Base-by-base conservation (phyloP, 1,139 yeast species). In the Candida pseudoviswanathii region DNA sequence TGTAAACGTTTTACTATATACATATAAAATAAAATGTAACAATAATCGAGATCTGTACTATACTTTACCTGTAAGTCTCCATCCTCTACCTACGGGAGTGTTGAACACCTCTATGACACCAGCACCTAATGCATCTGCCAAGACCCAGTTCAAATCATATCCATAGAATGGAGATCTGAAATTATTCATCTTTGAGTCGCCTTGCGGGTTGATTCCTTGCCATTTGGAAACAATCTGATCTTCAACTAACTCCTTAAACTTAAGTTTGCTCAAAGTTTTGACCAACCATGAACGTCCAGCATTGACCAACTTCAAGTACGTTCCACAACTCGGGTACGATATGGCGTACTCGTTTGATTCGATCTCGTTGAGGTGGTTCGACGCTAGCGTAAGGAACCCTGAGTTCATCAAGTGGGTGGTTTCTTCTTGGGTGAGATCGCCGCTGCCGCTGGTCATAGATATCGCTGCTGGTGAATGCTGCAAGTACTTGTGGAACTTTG, bases 11-110 rank as follows among this genome's bases (percentile, higher is more conserved):
- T n/a, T 9, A 33, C 21, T 41, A 10, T 30, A 30, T n/a, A 4
- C 8, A 16, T 31, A 39, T 11, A 27, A 22, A 26, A 11, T 21
- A 36, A 36, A n/a, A 33, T 47, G 26, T 44, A 25, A 27, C 30
- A 33, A 43, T 47, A 25, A 16, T 41, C 39, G 24, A 9, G 41
- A 32, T 11, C 32, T 43, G 27, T 29, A 22, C 48, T 47, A 55
- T 9, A 71, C 66, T 52, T 76, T 76, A 0, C 80, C 81, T 1
- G 89, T 84, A 43, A 84, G 65, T 60, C 79, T 78, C 85, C 89
- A 85, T 0, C 89, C 89, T 45, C 84, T 66, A 0, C 92, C 92
- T 1, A 82, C 85, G 0, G 90, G 89, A 0, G 92, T 85, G 41
- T 75, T 73, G 58, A 84, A 84, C 5, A 84, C 84, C 58, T 86